Evolutionary conservation across 176 grass and related monocot species (phyloP), one percentile per base, ranked within the genome.

Genomic region (Avena eriantha): DNA sequence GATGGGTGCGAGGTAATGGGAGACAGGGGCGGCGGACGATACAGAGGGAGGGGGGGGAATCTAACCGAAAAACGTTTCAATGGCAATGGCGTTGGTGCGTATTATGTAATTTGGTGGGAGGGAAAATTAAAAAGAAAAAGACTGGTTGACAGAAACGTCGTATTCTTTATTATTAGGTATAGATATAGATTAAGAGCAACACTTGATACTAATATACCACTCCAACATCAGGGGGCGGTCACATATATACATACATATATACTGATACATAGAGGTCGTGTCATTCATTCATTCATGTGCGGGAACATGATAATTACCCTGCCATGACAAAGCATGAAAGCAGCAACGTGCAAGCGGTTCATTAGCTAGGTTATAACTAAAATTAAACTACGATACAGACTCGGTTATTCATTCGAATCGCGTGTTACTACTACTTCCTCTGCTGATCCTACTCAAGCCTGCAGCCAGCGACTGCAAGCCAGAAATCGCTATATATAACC

Each of bases 401-500:
- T 58, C 41, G 3, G 80, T 87, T 84, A 87, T 87, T 80, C 47
- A 87, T 87, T 80, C 47, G 74, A 58, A 80, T 66, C 19, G 14
- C 10, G 3, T 31, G 19, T 36, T 86, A 53, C 53, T 86, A 53
- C 63, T 76, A 33, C n/a, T 31, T 83, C 46, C 65, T 90, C 76
- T 87, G 69, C 69, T 34, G 14, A 7, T 57, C 75, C 76, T 84
- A 87, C 9, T 81, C 50, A 80, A 84, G 85, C 89, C 14, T 80
- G 81, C 89, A 87, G 89, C 69, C 41, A 77, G 76, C 18, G 39
- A 76, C 34, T 80, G 89, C 80, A 87, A 76, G 85, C 85, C 84
- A 76, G 81, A 84, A 84, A 67, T 24, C 17, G 63, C 29, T 80
- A 45, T 10, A 47, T 56, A 3, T 56, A 3, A 33, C 47, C 55